Conservation (phyloP, 805 yeast species). For the Nakazawaea anatomiae region DNA sequence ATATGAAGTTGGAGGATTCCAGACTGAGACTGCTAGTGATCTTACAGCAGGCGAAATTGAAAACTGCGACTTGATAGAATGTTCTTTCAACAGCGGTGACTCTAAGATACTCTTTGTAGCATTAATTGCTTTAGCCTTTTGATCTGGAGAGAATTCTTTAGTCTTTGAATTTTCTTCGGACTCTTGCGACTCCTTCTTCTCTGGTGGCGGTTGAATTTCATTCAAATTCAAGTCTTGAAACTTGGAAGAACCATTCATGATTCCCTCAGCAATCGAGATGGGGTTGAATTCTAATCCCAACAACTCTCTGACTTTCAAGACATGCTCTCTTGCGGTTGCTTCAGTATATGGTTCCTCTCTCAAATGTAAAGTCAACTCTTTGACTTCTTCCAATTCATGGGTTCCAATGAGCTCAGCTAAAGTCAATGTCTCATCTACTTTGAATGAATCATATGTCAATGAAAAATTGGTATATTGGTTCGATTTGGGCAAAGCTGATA, state of each 20-base stretch:
- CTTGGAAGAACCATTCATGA: slow-evolving; percentile 45
- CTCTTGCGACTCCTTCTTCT: slow-evolving; percentile 11
- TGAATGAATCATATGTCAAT: slow-evolving; percentile 31
- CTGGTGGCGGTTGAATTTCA: slow-evolving; percentile 16
- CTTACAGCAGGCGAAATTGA: slow-evolving; percentile 46
- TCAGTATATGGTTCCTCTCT: slow-evolving; percentile 55
- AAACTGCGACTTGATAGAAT: slow-evolving; percentile 27
- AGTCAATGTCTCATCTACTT: slow-evolving; percentile 21
- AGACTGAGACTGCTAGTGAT: slow-evolving; percentile 55
- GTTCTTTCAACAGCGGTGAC: slow-evolving; percentile 12
- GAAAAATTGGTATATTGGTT: slow-evolving; percentile 57
- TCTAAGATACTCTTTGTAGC: slow-evolving; percentile 15
- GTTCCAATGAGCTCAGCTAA: slow-evolving; percentile 23
- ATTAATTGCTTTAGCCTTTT: slow-evolving; percentile 18
- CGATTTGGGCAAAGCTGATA: slow-evolving; percentile 51
- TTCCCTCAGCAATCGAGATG: slow-evolving; percentile 31
- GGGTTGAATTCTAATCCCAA: slow-evolving; percentile 45
- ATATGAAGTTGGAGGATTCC: slow-evolving; percentile 79
- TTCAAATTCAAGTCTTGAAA: slow-evolving; percentile 35
- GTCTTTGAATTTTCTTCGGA: slow-evolving; percentile 12
- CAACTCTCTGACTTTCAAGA: slow-evolving; percentile 56
- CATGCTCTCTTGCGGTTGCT: slow-evolving; percentile 54
- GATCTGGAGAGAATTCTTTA: slow-evolving; percentile 25
- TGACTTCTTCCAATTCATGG: slow-evolving; percentile 20
- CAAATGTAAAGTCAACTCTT: slow-evolving; percentile 35